phyloP scores from a whole-genome alignment of 2,329 filamentous ascomycete genomes.

The Stagonosporopsis cucurbitacearum region DNA sequence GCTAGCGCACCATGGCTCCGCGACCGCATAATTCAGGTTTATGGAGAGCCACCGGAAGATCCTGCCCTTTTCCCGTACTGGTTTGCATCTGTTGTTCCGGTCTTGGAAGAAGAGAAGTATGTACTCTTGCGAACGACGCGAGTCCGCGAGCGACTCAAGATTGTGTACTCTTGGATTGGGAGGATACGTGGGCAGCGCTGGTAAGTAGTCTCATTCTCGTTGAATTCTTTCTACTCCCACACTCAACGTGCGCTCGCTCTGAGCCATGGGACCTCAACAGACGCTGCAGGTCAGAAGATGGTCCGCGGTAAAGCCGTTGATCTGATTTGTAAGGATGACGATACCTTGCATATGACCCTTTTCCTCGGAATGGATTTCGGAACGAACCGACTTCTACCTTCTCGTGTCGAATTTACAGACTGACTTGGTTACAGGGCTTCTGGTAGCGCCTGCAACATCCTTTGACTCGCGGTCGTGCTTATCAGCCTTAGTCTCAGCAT shows the following conservation, averaged over 20 bases:
- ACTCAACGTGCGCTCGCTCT: conserved; percentile 8
- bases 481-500: conserved; percentile 31
- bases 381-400: not conserved
- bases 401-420: not conserved
- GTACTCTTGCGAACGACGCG: conserved; percentile 73
- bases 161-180: conserved; percentile 79
- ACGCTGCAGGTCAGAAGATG: not conserved
- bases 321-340: conserved; percentile 2
- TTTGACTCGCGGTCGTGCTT: conserved; percentile 41
- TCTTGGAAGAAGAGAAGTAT: conserved; percentile 81
- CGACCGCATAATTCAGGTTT: conserved; percentile 72
- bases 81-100: conserved; percentile 82
- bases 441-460: conserved; percentile 43
- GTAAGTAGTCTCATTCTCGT: conserved; percentile 58
- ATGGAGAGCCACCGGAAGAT: conserved; percentile 78
- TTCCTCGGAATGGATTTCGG: not conserved
- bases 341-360: not conserved
- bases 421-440: conserved; percentile 31
- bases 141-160: conserved; percentile 81
- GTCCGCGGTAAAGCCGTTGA: not conserved
- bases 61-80: conserved; percentile 85
- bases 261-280: not conserved
- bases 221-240: not conserved
- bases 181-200: conserved; percentile 73
- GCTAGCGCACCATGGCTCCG: conserved; percentile 78